Conservation (phyloP, 2,329 filamentous ascomycete species). For the Colletotrichum lupini region DNA sequence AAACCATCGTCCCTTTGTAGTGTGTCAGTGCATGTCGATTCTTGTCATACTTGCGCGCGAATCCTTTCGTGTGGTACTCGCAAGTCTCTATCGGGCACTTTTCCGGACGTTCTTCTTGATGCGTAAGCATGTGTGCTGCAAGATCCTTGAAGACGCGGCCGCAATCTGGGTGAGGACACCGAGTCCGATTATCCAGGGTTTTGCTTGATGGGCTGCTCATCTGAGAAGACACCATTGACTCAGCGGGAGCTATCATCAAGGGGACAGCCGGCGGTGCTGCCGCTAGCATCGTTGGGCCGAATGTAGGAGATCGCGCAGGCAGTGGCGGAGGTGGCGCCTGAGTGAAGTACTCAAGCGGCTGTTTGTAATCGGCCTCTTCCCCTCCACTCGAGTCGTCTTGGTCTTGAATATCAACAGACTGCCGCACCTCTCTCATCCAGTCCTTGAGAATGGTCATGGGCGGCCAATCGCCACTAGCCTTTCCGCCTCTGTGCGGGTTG, state of each 20-base stretch:
- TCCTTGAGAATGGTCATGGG: slow-evolving; percentile 68
- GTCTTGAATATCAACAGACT: slow-evolving; percentile 57
- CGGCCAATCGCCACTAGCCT: slow-evolving; percentile 69
- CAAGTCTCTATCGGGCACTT: slow-evolving; percentile 95
- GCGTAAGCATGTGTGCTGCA: slow-evolving; percentile 94
- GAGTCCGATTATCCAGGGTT: slow-evolving; percentile 54
- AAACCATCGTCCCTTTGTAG: slow-evolving; percentile 98
- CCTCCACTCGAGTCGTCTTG: slow-evolving; percentile 62
- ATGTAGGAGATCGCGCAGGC: slow-evolving; percentile 16
- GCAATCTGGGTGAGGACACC: slow-evolving; percentile 68
- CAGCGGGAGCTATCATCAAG: slow-evolving; percentile 17
- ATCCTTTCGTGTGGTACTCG: slow-evolving; percentile 94
- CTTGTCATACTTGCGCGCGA: slow-evolving; percentile 97
- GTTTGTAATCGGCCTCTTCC: slow-evolving; percentile 51
- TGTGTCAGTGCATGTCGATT: slow-evolving; percentile 96
- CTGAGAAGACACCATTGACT: slow-evolving; percentile 18
- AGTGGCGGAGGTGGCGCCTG: slow-evolving; percentile 24
- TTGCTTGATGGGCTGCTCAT: slow-evolving; percentile 44
- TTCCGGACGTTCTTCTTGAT: slow-evolving; percentile 91
- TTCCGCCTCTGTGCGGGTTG: slow-evolving; percentile 64
- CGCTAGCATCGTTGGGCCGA: slow-evolving; percentile 25
- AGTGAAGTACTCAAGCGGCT: slow-evolving; percentile 28
- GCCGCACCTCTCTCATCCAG: slow-evolving; percentile 70
- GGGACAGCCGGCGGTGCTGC: slow-evolving; percentile 10
- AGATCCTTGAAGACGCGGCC: slow-evolving; percentile 72